Conservation (phyloP, 805 yeast species). For the Saturnispora silvae region DNA sequence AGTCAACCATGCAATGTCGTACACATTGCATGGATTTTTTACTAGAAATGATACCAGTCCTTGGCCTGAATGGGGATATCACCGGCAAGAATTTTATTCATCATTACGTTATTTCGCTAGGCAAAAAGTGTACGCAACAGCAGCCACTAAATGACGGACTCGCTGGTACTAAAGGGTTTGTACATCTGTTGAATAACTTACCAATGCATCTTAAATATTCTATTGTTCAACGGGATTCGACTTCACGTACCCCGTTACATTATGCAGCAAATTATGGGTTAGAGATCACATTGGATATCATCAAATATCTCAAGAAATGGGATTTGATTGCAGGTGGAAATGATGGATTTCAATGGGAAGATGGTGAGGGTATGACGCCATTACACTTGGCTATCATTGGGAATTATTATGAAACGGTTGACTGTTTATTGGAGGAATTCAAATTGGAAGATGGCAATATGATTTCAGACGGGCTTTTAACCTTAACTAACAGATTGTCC, state of each 20-base stretch:
- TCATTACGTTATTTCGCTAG: slow-evolving; percentile 68
- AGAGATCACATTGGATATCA: slow-evolving; percentile 46
- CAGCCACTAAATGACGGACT: slow-evolving; percentile 46
- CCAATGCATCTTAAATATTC: slow-evolving; percentile 43
- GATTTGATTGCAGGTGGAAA: slow-evolving; percentile 43
- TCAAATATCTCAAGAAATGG: slow-evolving; percentile 52
- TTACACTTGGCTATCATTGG: slow-evolving; percentile 76
- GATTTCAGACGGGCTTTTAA: slow-evolving; percentile 49
- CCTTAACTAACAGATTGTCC: slow-evolving; percentile 59
- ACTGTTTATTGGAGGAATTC: slow-evolving; percentile 42
- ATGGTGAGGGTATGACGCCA: slow-evolving; percentile 71
- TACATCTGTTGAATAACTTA: slow-evolving; percentile 46
- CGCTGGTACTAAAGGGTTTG: slow-evolving; percentile 48
- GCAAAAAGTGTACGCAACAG: slow-evolving; percentile 42
- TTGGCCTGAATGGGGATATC: slow-evolving; percentile 61
- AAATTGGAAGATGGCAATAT: slow-evolving; percentile 33
- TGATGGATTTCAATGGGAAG: slow-evolving; percentile 53
- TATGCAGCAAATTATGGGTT: slow-evolving; percentile 84
- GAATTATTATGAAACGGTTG: slow-evolving; percentile 67
- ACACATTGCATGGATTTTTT: slow-evolving; percentile 47
- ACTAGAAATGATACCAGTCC: slow-evolving; percentile 38
- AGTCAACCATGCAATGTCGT: slow-evolving; percentile 48
- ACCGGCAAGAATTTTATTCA: slow-evolving; percentile 80
- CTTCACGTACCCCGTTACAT: slow-evolving; percentile 78
- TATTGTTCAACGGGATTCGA: slow-evolving; percentile 60